Percentiles rank a stretch among this genome's conserved stretches.
Evolutionary conservation across 2,329 filamentous ascomycete genomes (phyloP).

Genomic region (Akanthomyces uredinophilus): DNA sequence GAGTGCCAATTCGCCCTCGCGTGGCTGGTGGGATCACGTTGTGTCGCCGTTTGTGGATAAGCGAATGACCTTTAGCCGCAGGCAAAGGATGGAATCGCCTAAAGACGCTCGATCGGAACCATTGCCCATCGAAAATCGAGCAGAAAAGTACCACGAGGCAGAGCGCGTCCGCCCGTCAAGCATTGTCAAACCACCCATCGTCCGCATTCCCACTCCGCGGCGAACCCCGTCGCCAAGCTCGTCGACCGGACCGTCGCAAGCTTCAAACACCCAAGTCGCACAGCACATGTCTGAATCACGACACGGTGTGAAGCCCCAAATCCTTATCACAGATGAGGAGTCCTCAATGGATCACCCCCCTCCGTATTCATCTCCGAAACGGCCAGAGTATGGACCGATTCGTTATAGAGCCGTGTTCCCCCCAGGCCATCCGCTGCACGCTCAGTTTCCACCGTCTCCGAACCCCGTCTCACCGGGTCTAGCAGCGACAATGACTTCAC

Average conservation of each 20-base stretch:
- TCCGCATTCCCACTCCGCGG: slow-evolving; percentile 33
- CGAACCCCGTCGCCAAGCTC: slow-evolving; percentile 27
- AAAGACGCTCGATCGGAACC: slow-evolving; percentile 12
- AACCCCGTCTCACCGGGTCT: slow-evolving; percentile 59
- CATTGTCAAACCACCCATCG: slow-evolving; percentile 26
- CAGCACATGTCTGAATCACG: slow-evolving; percentile 5
- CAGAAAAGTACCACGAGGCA: slow-evolving; percentile 15
- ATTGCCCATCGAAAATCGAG: background rate
- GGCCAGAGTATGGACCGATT: slow-evolving; percentile 30
- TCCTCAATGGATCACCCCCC: slow-evolving; percentile 42
- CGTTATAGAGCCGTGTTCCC: slow-evolving; percentile 57
- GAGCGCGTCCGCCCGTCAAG: background rate
- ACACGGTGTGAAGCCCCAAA: slow-evolving; percentile 31
- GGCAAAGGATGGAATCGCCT: slow-evolving; percentile 28
- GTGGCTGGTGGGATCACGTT: slow-evolving; percentile 75
- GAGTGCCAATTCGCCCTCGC: slow-evolving; percentile 53
- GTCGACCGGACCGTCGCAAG: slow-evolving; percentile 18
- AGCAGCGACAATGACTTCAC: slow-evolving; percentile 56
- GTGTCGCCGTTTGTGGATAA: slow-evolving; percentile 61
- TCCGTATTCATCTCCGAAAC: slow-evolving; percentile 49
- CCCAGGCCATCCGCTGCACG: slow-evolving; percentile 42
- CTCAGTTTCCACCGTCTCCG: slow-evolving; percentile 52
- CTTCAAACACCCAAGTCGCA: slow-evolving; percentile 17
- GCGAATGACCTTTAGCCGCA: slow-evolving; percentile 37
- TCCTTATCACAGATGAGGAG: slow-evolving; percentile 33